Evolutionary conservation across 2,329 filamentous ascomycete species (phyloP), one percentile per base, ranked within the genome.

Genomic region (Aspergillus spinulosporus): DNA sequence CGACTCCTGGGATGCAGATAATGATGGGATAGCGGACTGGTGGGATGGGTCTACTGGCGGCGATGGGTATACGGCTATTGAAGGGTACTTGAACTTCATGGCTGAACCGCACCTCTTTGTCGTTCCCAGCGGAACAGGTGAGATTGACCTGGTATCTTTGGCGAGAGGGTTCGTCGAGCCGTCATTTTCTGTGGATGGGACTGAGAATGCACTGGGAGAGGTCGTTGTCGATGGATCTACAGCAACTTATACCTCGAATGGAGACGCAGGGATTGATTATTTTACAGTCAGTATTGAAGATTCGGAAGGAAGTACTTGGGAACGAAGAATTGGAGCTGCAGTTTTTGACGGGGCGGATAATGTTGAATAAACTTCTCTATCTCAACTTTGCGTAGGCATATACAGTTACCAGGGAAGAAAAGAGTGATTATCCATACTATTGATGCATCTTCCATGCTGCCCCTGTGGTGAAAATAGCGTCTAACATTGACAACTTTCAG

Each of bases 41-140:
- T 59, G 57, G 57, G 57, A 59, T 48, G 53, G 53, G 1, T 59
- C 57, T 5, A 49, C 49, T 7, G 45, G 49, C 2, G 53, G 45
- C 1, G 56, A 52, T 4, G 52, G 56, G 37, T 56, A 59, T 40
- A 59, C 57, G 1, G 21, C 5, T 3, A 46, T 59, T 4, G 49
- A 59, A 14, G 57, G 57, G 7, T 59, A 59, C 28, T 37, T 59
- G 8, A 52, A 59, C 14, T 59, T 59, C 14, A 54, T 59, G 53
- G 53, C 57, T 1, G 49, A 59, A 2, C 53, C 45, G 34, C 53
- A 56, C 36, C 45, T 53, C 2, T 59, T 56, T 37, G 49, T 56
- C 14, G 3, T 4, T 1, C 53, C 49, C 11, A 52, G 57, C 1
- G 48, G 26, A 4, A 49, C 32, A 2, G 49, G 42, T 1, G 26